Base-by-base conservation (phyloP, 352 stramenopile species). In the Phytopythium montanum region DNA sequence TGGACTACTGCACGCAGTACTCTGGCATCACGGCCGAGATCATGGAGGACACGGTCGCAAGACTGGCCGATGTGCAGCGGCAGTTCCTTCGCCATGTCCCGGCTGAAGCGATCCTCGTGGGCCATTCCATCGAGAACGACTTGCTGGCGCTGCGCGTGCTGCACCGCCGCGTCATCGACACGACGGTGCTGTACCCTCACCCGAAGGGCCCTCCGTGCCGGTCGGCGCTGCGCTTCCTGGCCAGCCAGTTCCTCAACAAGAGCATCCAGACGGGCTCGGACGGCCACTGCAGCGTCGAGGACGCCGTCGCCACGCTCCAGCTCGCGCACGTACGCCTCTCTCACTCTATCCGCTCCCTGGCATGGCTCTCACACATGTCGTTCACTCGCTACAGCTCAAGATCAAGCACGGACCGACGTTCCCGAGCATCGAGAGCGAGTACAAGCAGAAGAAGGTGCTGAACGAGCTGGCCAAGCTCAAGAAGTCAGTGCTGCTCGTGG, bases 111-210 rank as follows among this genome's bases (percentile, higher is more conserved):
- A 90, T 95, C 42, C 70, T 95, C 29, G 83, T 95, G n/a, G 88
- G 88, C 18, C 88, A 96, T 62, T 94, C 83, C 42, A 85, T 96
- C 52, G 88, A 96, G 57, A 95, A 95, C 64, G 88, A 96, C 58
- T 62, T 95, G 6, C 59, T 72, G 53, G 85, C 83, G 10, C 65
- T 96, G 28, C 65, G 71, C 12, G 63, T 95, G 18, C 55, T 92
- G 45, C 88, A 96, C 56, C 70, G 72, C 21, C 83, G 83, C 28
- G 64, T 93, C 54, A 88, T 95, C 38, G 88, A 96, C 63, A 96
- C 88, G 5, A 73, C 75, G 0, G 77, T 87, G 36, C 61, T 96
- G 58, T 96, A 93, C 54, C 82, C 82, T 9, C 86, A 96, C 53
- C 85, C 84, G 6, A 87, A 85, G 56, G 86, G 86, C 1, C 82